Conservation (phyloP, 495 filamentous ascomycete species). For the Oleoguttula mirabilis region DNA sequence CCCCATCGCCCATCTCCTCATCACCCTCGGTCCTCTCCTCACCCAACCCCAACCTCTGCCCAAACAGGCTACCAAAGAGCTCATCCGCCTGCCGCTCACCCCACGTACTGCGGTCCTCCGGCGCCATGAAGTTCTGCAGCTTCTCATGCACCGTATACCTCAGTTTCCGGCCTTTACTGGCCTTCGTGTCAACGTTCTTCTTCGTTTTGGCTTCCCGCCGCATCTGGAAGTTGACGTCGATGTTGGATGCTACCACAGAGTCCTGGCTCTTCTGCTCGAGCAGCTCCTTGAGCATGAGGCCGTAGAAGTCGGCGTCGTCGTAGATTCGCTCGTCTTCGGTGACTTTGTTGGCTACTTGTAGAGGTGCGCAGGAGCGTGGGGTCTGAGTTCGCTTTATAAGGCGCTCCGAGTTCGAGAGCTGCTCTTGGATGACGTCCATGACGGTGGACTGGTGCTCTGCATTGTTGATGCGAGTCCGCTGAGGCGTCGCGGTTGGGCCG, state of each 20-base stretch:
- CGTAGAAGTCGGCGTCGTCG: slow-evolving; percentile 91
- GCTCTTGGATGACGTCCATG: slow-evolving; percentile 58
- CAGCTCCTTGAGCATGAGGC: slow-evolving; percentile 77
- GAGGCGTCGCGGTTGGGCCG: slow-evolving; percentile 33
- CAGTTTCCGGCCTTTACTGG: slow-evolving; percentile 91
- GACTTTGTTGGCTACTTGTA: slow-evolving; percentile 51
- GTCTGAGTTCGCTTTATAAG: slow-evolving; percentile 54
- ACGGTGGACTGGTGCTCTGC: slow-evolving; percentile 44
- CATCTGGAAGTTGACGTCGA: slow-evolving; percentile 48
- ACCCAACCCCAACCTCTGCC: slow-evolving; percentile 58
- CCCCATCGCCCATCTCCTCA: slow-evolving; percentile 37
- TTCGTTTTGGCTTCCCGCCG: slow-evolving; percentile 59
- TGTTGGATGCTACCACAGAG: slow-evolving; percentile 33
- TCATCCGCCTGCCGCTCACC: slow-evolving; percentile 65
- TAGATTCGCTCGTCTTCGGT: slow-evolving; percentile 72
- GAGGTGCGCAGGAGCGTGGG: slow-evolving; percentile 60
- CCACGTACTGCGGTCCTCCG: slow-evolving; percentile 70
- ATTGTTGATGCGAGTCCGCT: slow-evolving; percentile 28
- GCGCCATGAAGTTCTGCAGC: slow-evolving; percentile 94
- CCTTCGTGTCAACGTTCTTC: slow-evolving; percentile 79
- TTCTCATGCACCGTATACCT: slow-evolving; percentile 91
- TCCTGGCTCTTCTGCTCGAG: slow-evolving; percentile 71
- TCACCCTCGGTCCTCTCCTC: slow-evolving; percentile 52
- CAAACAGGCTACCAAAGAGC: slow-evolving; percentile 81
- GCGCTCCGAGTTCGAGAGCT: slow-evolving; percentile 54